Percentiles rank a stretch among this genome's conserved stretches.
phyloP scores from a whole-genome alignment of 768 basidiomycete species.

The Phlebiopsis gigantea region DNA sequence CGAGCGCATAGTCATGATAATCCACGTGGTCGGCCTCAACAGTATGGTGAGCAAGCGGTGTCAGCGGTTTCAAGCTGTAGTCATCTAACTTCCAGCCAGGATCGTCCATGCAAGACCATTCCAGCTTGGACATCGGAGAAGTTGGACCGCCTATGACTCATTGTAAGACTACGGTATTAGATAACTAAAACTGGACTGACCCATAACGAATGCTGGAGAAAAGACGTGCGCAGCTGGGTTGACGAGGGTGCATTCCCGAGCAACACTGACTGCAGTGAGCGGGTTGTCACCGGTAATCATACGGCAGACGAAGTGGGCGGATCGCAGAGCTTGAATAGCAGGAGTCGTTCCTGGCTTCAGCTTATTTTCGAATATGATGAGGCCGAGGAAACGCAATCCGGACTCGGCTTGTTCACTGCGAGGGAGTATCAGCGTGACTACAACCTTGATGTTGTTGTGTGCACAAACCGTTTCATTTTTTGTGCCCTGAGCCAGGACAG shows the following conservation, averaged over 20 bases:
- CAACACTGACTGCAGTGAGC: constrained; percentile 94
- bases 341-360: constrained; percentile 89
- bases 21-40: constrained; percentile 68
- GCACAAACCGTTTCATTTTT: constrained; percentile 79
- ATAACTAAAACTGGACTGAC: constrained; percentile 29
- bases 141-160: constrained; percentile 43
- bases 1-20: constrained; percentile 86
- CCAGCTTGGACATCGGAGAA: constrained; percentile 55
- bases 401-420: constrained; percentile 91
- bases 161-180: background rate
- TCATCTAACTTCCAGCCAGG: constrained; percentile 76
- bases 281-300: constrained; percentile 99
- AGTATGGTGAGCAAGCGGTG: constrained; percentile 64
- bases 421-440: background rate
- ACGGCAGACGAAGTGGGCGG: constrained; percentile 87
- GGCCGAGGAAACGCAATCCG: constrained; percentile 82
- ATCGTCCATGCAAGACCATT: constrained; percentile 94
- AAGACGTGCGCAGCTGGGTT: constrained; percentile 88
- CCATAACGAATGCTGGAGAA: constrained; percentile 71
- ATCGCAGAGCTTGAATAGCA: constrained; percentile 82
- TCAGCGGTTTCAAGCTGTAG: constrained; percentile 79
- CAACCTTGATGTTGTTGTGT: background rate
- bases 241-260: constrained; percentile 87
- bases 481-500: constrained; percentile 97
- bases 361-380: constrained; percentile 98